These are phyloP conservation scores for Aspergillus baeticus DNA, from an alignment of 495 filamentous ascomycete species.

Conservation along the genomic window DNA sequence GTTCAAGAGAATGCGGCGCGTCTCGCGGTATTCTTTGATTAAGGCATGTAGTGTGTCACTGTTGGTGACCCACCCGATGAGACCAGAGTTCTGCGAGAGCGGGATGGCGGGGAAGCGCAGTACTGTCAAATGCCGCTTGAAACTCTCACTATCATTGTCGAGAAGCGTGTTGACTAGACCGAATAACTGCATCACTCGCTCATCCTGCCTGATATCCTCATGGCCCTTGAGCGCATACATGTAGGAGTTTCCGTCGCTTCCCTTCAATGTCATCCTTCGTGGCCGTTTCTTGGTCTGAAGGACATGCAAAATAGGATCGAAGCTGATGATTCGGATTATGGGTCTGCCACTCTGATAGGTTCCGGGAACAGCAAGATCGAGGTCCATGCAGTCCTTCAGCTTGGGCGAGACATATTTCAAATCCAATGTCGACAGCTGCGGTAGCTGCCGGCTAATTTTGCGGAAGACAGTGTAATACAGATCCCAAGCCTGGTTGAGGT, in stretches of 20 bases:
- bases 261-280: conserved; percentile 81
- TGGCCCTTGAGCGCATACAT: conserved; percentile 92
- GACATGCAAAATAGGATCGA: conserved; percentile 84
- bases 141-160: conserved; percentile 87
- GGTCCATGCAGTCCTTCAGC: conserved; percentile 74
- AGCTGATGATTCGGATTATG: conserved; percentile 80
- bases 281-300: conserved; percentile 97
- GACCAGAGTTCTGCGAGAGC: conserved; percentile 90
- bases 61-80: conserved; percentile 97
- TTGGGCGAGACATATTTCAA: conserved; percentile 95
- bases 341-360: conserved; percentile 89
- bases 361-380: conserved; percentile 90
- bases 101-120: conserved; percentile 94
- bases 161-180: conserved; percentile 94
- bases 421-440: conserved; percentile 87
- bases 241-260: conserved; percentile 83
- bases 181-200: conserved; percentile 98
- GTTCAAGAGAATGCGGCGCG: conserved; percentile 93
- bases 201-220: conserved; percentile 97
- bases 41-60: conserved; percentile 94
- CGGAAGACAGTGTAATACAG: conserved; percentile 97
- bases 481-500: conserved; percentile 98
- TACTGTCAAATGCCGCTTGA: conserved; percentile 94
- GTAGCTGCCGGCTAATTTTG: conserved; percentile 89
- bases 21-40: conserved; percentile 96